Conservation (phyloP, 176 grass and related monocot genomes). For the Cenchrus fungigraminus region DNA sequence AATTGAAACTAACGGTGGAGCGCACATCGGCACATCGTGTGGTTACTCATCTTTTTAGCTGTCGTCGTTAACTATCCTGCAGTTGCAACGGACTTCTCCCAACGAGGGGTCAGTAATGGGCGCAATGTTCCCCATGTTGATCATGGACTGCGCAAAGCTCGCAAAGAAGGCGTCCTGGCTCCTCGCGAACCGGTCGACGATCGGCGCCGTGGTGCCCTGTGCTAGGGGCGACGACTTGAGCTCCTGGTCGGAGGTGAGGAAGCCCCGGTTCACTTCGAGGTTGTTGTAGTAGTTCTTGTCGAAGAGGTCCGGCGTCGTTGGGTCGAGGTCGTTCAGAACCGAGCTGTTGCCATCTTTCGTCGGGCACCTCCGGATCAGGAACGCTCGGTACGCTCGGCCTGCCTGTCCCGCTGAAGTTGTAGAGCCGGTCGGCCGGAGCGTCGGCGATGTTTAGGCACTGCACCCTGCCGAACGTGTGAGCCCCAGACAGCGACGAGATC, state of each 20-base stretch:
- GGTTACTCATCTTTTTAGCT: too few species aligned
- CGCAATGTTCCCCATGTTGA: slow-evolving; percentile 59
- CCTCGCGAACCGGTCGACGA: slow-evolving; percentile 12
- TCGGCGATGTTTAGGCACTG: slow-evolving; percentile 42
- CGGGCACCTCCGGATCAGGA: slow-evolving; percentile 47
- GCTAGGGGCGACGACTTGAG: slow-evolving; percentile 43
- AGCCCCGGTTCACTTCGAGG: slow-evolving; percentile 38
- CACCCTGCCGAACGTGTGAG: slow-evolving; percentile 62
- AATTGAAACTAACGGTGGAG: too few species aligned
- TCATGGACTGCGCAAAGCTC: slow-evolving; percentile 53
- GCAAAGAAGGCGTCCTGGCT: slow-evolving; percentile 58
- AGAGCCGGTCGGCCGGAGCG: slow-evolving; percentile 24
- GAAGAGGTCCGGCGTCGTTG: slow-evolving; percentile 49
- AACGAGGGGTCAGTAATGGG: not conserved
- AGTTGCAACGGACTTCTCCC: not conserved
- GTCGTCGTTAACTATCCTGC: not conserved
- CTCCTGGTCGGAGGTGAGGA: slow-evolving; percentile 63
- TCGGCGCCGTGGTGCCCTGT: slow-evolving; percentile 17
- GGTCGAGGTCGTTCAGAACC: slow-evolving; percentile 54
- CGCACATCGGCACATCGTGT: too few species aligned
- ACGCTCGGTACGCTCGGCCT: not conserved
- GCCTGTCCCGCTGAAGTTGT: slow-evolving; percentile 59
- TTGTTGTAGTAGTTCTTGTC: slow-evolving; percentile 72
- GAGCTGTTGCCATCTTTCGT: not conserved
- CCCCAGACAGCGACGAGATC: slow-evolving; percentile 31